phyloP scores from a whole-genome alignment of 352 stramenopile genomes.

The Hyphochytrium catenoides region DNA sequence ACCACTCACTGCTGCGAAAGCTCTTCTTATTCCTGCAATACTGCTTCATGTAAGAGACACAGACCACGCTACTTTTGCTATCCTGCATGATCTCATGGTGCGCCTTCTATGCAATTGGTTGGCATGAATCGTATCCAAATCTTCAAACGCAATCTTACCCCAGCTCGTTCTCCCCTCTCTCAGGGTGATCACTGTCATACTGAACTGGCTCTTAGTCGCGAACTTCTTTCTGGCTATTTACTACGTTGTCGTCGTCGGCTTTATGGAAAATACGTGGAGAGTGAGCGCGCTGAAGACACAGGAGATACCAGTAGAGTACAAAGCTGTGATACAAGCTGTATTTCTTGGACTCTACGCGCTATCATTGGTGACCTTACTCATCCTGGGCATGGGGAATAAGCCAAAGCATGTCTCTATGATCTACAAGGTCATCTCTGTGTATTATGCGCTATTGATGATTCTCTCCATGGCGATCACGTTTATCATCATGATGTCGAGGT shows the following conservation, averaged over 20 bases:
- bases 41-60: too few relatives aligned
- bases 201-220: conserved; percentile 38
- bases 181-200: too few relatives aligned
- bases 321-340: too few relatives aligned
- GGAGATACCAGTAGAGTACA: too few relatives aligned
- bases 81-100: too few relatives aligned
- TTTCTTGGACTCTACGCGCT: conserved; percentile 56
- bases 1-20: conserved; percentile 40
- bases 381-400: conserved; percentile 58
- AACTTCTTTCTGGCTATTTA: conserved; percentile 57
- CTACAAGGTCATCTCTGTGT: conserved; percentile 37
- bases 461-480: conserved; percentile 35
- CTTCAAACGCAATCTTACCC: too few relatives aligned
- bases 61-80: too few relatives aligned
- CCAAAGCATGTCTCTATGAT: conserved; percentile 61
- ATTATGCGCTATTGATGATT: conserved; percentile 42
- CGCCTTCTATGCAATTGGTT: too few relatives aligned
- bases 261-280: conserved; percentile 46
- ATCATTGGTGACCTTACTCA: conserved; percentile 45
- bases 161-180: too few relatives aligned
- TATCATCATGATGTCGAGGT: conserved; percentile 12
- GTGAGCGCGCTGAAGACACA: conserved; percentile 32
- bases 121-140: too few relatives aligned
- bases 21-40: conserved; percentile 36
- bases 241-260: conserved; percentile 65